phyloP scores from a whole-genome alignment of 495 filamentous ascomycete genomes.

The Xeromyces bisporus region DNA sequence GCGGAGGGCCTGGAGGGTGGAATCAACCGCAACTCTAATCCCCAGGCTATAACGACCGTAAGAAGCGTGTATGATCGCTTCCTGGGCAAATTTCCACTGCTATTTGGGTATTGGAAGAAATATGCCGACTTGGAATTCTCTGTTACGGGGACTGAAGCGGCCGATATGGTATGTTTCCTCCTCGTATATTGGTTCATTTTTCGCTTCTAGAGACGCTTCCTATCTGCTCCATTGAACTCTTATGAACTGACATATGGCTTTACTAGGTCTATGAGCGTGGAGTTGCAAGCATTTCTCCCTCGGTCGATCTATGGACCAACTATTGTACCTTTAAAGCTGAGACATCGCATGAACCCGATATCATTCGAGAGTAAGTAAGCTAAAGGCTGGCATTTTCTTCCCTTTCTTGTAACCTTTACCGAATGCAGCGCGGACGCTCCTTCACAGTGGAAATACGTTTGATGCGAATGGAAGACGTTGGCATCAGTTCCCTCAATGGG shows the following conservation, averaged over 20 bases:
- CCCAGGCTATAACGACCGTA: constrained; percentile 73
- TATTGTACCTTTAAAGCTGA: constrained; percentile 97
- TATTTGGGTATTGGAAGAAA: constrained; percentile 99
- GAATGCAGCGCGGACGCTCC: constrained; percentile 22
- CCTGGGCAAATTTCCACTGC: constrained; percentile 82
- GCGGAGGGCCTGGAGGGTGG: constrained; percentile 80
- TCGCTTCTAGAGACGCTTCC: too few relatives aligned
- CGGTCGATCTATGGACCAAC: constrained; percentile 90
- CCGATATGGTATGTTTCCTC: constrained; percentile 99
- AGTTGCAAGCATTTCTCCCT: constrained; percentile 79
- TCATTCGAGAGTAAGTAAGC: constrained; percentile 98
- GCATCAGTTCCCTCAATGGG: constrained; percentile 28
- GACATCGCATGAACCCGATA: constrained; percentile 81
- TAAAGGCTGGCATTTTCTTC: constrained; percentile 48
- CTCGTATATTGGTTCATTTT: too few relatives aligned
- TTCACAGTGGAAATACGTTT: constrained; percentile 17
- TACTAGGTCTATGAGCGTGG: constrained; percentile 87
- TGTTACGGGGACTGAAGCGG: constrained; percentile 90
- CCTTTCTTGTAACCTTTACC: constrained; percentile 29
- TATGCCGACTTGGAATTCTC: constrained; percentile 97
- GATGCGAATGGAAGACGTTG: constrained; percentile 13
- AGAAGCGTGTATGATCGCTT: constrained; percentile 82
- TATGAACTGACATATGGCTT: too few relatives aligned
- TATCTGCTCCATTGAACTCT: too few relatives aligned
- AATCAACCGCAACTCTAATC: constrained; percentile 89